phyloP scores from a whole-genome alignment of 306 rosid genomes.

The Casuarina equisetifolia region DNA sequence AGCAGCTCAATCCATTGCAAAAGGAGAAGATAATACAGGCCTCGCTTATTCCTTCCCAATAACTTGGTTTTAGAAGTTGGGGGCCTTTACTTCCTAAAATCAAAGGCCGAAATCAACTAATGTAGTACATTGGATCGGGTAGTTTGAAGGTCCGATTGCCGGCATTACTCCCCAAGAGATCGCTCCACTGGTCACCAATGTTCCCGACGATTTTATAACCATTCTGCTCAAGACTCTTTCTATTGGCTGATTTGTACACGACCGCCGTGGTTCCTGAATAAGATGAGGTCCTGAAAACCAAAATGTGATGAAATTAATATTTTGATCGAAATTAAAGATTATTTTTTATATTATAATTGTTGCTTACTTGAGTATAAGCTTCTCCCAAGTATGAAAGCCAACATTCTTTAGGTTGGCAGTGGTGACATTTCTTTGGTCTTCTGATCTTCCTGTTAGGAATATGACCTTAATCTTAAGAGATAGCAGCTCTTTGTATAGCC shows the following conservation, averaged over 20 bases:
- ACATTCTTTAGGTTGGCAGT: constrained; percentile 35
- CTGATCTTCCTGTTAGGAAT: constrained; percentile 50
- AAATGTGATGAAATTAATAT: background rate
- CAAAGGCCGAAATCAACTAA: constrained; percentile 26
- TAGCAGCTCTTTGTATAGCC: constrained; percentile 39
- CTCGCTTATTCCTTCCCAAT: background rate
- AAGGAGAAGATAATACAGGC: too few relatives aligned
- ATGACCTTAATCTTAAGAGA: constrained; percentile 44
- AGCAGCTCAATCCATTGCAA: too few relatives aligned
- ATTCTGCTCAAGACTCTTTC: constrained; percentile 35
- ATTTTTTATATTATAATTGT: background rate
- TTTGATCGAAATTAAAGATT: too few relatives aligned
- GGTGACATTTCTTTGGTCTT: constrained; percentile 4
- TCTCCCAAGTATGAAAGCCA: constrained; percentile 49
- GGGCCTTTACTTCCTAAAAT: background rate
- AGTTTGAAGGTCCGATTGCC: constrained; percentile 64
- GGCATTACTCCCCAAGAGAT: constrained; percentile 38
- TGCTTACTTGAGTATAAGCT: constrained; percentile 47
- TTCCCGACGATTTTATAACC: constrained; percentile 62
- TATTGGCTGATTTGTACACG: constrained; percentile 48
- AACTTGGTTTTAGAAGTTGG: background rate
- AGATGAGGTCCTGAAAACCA: constrained; percentile 32
- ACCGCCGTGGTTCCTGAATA: constrained; percentile 28
- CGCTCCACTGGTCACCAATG: constrained; percentile 75
- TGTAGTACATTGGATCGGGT: constrained; percentile 65